Base-by-base conservation (phyloP, 192 early-diverging fungal genomes). In the Backusella parvicylindrica region DNA sequence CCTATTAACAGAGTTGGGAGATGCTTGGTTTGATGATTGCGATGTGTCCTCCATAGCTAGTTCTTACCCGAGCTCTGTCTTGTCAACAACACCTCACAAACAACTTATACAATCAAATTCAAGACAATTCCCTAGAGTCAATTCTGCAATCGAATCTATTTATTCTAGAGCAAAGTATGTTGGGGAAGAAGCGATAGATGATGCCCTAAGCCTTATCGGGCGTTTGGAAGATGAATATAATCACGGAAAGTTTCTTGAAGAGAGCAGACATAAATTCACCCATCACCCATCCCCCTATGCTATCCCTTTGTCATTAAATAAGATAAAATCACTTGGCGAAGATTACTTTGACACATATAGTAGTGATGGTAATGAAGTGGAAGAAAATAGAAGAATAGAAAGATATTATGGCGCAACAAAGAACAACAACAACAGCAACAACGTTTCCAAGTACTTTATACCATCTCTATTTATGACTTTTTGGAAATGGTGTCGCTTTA, bases 181-280 rank as follows among this genome's bases (percentile, higher is more conserved):
- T 12, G 68, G 37, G 8, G 40, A 70, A 70, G 68, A 70, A 3
- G 68, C 2, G 2, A 21, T 70, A 32, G 68, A 70, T 28, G 68
- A 70, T 31, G 68, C 68, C 2, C 13, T 70, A 0, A 70, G 68
- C 7, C 21, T 70, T 30, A 70, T 70, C 16, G 68, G 68, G 31
- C 21, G 40, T 3, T 70, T 70, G 40, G 68, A 70, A 47, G 41
- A 47, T 47, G 68, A 70, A 30, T 70, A 70, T 28, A 41, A 70
- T 5, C 68, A 70, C 37, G 23, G 40, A 32, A 70, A 70, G 15
- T 70, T 70, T 30, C 37, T 70, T 8, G 23, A 70, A 26, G 68
- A 41, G 16, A 70, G 40, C 12, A 70, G 68, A 68, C 66, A 68
- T 26, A 35, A 28, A 60, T 28, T 60, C 23, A 60, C 23, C 26